Percentiles rank a stretch among this genome's conserved stretches.
Conservation (phyloP, 1,284 basidiomycete genomes). For the Kwoniella shivajii region DNA sequence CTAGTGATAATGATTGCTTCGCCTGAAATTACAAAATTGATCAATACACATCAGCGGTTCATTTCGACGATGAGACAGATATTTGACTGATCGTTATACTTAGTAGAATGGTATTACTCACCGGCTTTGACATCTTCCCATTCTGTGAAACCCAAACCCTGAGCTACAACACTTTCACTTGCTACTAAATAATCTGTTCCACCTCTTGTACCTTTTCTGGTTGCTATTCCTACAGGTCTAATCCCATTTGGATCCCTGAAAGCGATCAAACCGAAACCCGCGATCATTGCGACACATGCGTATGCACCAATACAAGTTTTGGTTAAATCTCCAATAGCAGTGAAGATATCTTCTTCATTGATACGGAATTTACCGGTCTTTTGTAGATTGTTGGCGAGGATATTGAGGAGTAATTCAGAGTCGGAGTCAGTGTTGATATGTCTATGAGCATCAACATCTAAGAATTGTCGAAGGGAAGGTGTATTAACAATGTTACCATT, state of each 20-base stretch:
- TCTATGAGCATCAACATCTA: conserved; percentile 95
- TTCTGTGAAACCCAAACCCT: conserved; percentile 84
- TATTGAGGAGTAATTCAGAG: conserved; percentile 95
- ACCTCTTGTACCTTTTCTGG: conserved; percentile 56
- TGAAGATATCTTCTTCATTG: conserved; percentile 99
- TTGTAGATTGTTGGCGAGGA: conserved; percentile 96
- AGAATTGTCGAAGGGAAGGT: conserved; percentile 76
- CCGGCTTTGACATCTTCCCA: conserved; percentile 95
- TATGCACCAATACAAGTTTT: conserved; percentile 87
- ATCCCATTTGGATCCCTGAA: conserved; percentile 99
- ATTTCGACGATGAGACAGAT: background rate
- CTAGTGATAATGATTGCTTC: conserved; percentile 96
- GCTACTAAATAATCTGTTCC: conserved; percentile 88
- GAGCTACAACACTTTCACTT: conserved; percentile 94
- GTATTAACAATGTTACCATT: conserved; percentile 99
- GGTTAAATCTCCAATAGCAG: conserved; percentile 88
- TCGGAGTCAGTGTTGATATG: conserved; percentile 99
- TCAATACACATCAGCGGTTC: background rate
- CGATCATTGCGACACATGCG: conserved; percentile 96
- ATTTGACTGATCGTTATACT: no score
- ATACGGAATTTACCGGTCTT: conserved; percentile 99
- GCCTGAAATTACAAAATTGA: conserved; percentile 57
- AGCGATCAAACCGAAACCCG: conserved; percentile 96
- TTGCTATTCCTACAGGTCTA: conserved; percentile 82
- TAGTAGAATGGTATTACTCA: no score